Percentiles rank a stretch among this genome's conserved stretches.
These are phyloP conservation scores for Bryum argenteum DNA, from an alignment of 225 moss, liverwort and hornwort species.

Conservation along the genomic window DNA sequence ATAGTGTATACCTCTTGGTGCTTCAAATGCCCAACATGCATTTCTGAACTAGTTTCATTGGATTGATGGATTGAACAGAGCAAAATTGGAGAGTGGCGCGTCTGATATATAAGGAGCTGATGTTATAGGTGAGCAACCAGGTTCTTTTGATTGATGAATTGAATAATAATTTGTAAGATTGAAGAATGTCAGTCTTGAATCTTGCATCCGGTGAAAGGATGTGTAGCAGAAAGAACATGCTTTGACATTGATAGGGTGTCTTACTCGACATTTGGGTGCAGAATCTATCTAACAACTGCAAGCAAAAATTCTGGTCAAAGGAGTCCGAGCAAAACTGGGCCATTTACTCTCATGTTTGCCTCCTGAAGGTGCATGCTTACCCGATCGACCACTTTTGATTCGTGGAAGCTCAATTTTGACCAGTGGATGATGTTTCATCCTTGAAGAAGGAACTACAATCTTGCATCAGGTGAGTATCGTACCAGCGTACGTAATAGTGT, in stretches of 20 bases:
- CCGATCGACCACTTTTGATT: slow-evolving; percentile 3
- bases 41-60: slow-evolving; percentile 15
- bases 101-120: slow-evolving; percentile 96
- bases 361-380: slow-evolving; percentile 65
- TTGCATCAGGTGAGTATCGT: slow-evolving; percentile 78
- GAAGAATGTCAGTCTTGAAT: not conserved
- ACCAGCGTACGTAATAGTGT: slow-evolving; percentile 7
- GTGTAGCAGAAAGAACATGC: not conserved
- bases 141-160: not conserved
- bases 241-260: slow-evolving; percentile 12
- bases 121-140: slow-evolving; percentile 73
- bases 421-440: slow-evolving; percentile 48
- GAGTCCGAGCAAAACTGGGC: slow-evolving; percentile 81
- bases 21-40: slow-evolving; percentile 3
- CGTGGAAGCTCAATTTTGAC: slow-evolving; percentile 1
- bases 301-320: slow-evolving; percentile 90
- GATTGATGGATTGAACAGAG: too few relatives aligned
- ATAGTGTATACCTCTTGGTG: not conserved
- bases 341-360: slow-evolving; percentile 81
- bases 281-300: slow-evolving; percentile 88
- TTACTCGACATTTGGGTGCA: slow-evolving; percentile 30
- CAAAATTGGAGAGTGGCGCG: slow-evolving; percentile 98
- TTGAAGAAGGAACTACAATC: slow-evolving; percentile 89
- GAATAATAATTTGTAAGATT: not conserved
- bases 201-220: not conserved